A percentile compares a stretch with the other conserved stretches of the same genome.
phyloP scores from a whole-genome alignment of 805 yeast genomes.

The Soucietia sequanensis region DNA sequence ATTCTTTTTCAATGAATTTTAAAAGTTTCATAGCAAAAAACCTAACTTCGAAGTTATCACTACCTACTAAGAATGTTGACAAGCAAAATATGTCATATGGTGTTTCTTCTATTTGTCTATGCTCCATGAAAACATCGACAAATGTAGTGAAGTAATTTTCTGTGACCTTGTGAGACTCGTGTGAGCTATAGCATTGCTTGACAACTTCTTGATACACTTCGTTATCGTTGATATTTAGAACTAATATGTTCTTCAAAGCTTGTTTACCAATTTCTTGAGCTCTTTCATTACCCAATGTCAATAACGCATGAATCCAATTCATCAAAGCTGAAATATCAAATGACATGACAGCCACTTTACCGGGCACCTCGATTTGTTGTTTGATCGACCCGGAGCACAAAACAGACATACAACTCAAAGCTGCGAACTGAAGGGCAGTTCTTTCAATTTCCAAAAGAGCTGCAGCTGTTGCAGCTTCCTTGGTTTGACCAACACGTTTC shows the following conservation, averaged over 20 bases:
- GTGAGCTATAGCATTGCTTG: conserved; percentile 66
- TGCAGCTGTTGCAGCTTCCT: conserved; percentile 49
- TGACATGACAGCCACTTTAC: conserved; percentile 53
- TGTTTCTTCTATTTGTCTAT: conserved; percentile 42
- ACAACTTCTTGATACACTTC: conserved; percentile 60
- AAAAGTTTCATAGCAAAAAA: conserved; percentile 71
- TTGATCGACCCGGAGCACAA: conserved; percentile 74
- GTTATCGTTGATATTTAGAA: conserved; percentile 53
- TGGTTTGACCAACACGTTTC: conserved; percentile 36
- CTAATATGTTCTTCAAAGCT: conserved; percentile 70
- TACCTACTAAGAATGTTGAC: conserved; percentile 77
- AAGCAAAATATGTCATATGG: conserved; percentile 71
- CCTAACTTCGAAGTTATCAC: conserved; percentile 66
- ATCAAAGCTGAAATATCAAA: conserved; percentile 70
- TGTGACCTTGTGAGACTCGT: conserved; percentile 48
- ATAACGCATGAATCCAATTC: conserved; percentile 77
- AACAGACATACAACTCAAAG: conserved; percentile 82
- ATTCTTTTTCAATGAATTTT: conserved; percentile 55
- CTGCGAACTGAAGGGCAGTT: conserved; percentile 63
- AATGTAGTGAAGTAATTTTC: conserved; percentile 72
- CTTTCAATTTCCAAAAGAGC: conserved; percentile 82
- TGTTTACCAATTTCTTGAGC: conserved; percentile 62
- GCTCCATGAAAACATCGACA: conserved; percentile 59
- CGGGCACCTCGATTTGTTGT: conserved; percentile 44
- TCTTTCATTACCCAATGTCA: conserved; percentile 56